A percentile compares a stretch with the other conserved stretches of the same genome.
Evolutionary conservation across 306 rosid species (phyloP).

Genomic region (Prunus mongolica): DNA sequence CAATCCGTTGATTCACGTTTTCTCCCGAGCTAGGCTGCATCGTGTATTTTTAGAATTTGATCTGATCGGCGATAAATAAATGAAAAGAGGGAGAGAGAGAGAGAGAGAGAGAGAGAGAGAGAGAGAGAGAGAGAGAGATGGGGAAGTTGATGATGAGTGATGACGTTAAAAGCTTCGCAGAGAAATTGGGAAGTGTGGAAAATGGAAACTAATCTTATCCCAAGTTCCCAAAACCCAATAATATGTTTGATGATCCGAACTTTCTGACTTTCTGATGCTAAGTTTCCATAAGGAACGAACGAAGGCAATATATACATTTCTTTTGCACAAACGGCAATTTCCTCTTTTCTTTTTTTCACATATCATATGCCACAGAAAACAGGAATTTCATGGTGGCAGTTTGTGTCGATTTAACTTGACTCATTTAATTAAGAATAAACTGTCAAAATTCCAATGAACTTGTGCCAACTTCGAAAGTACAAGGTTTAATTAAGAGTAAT

Average conservation of each 20-base stretch:
- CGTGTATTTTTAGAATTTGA: background rate
- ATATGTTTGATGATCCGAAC: background rate
- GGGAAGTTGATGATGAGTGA: background rate
- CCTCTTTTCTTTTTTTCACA: too few species aligned
- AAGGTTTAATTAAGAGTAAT: too few species aligned
- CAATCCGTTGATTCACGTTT: conserved; percentile 41
- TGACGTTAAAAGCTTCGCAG: conserved; percentile 18
- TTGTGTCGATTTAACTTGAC: too few species aligned
- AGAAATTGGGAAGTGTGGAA: conserved; percentile 39
- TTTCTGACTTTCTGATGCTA: background rate
- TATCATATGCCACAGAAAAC: too few species aligned
- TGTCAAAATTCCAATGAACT: too few species aligned
- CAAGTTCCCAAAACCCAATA: background rate
- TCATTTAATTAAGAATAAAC: too few species aligned
- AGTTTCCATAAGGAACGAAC: too few species aligned
- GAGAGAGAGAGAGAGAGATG: background rate
- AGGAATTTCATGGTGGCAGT: too few species aligned
- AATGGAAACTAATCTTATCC: conserved; percentile 12
- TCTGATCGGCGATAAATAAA: background rate
- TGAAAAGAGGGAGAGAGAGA: background rate
- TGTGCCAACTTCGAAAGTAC: too few species aligned
- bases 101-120: background rate
- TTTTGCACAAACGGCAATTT: too few species aligned
- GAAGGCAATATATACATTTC: too few species aligned
- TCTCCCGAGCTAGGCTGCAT: conserved; percentile 40